Base-by-base conservation (phyloP, 352 stramenopile genomes). In the Phytophthora crassamura region DNA sequence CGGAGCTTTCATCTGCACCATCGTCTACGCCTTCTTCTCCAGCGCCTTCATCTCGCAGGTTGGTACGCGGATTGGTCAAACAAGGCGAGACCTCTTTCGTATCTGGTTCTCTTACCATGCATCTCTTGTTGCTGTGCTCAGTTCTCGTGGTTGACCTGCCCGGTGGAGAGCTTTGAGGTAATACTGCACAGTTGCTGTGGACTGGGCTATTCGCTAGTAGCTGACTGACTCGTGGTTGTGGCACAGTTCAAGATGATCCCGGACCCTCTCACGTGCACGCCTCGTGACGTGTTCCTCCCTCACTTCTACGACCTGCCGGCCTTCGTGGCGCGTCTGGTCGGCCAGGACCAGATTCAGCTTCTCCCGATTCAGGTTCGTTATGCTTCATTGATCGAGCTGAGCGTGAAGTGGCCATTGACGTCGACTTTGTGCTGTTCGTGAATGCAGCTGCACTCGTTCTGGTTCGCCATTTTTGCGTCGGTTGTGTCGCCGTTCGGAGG, bases 401-500 rank as follows among this genome's bases (percentile, higher is more conserved):
- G 18, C 9, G 33, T 42, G 22, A 45, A 28, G 20, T 8, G 22
- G 39, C 8, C 4, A 10, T n/a, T 51, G n/a, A 34, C 20, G 7
- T 28, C 58, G 11, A 40, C 18, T 30, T 18, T 38, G 28, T 59
- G 33, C 14, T 63, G 15, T 4, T 62, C 28, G 32, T 45, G 5
- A 57, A 47, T 54, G 12, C 78, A 99, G 86, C 61, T 98, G 25
- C 98, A 99, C 82, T 98, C 93, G 34, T 68, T 99, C 16, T 91
- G 95, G 70, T 98, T 99, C 65, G 96, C 93, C 11, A 84, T 97
- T 22, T 99, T 99, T 59, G 96, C 97, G 35, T 99, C 93, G 40
- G 72, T 99, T 22, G 93, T 99, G n/a, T 97, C 98, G 30, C 98
- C 98, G 22, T 99, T 99, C 74, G 98, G 98, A 50, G 98, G 98